Evolutionary conservation across 108 stramenopile genomes (phyloP), one percentile per base, ranked within the genome.

Genomic region (Fistulifera pelliculosa): DNA sequence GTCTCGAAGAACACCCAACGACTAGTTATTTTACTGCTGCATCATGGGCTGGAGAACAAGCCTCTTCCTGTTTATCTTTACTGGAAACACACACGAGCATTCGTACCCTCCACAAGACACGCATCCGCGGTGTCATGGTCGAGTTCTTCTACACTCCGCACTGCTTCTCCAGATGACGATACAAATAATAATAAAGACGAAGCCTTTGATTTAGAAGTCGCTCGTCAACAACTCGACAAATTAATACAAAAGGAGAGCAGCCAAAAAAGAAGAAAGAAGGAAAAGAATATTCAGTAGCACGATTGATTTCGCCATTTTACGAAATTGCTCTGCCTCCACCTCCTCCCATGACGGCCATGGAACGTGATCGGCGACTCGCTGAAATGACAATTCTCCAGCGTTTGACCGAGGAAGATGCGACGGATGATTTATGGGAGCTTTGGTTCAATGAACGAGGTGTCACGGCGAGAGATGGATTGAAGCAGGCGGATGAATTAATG

Each of bases 361-460:
- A 67, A 28, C 47, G 61, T 17, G 65, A 65, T 27, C 65, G 75
- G 0, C 64, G 70, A 17, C 7, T 27, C 14, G 55, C 52, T 1
- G 79, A 80, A 60, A 73, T 76, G 6, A 21, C 70, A 2, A 49
- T 71, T 0, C 23, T 80, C 24, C 15, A 38, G 12, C 48, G 26
- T 0, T 49, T 80, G 1, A 54, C 63, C 4, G 56, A 63, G 12
- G 65, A 80, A 43, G 64, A 73, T 0, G 52, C 40, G 7, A 21
- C 66, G 16, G 1, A 41, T 22, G 64, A 73, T 25, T 51, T 81
- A 31, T 77, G 73, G 73, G 27, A 60, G 0, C 58, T 77, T 28
- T 81, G 80, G 80, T 75, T 65, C 52, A 45, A 64, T 12, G 80
- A 81, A 61, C 70, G 76, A 15, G 80, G 80, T 2, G 31, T 49